Percentiles rank a stretch among this genome's conserved stretches.
Conservation (phyloP, 2,329 filamentous ascomycete species). For the Leptographium radiaticola region DNA sequence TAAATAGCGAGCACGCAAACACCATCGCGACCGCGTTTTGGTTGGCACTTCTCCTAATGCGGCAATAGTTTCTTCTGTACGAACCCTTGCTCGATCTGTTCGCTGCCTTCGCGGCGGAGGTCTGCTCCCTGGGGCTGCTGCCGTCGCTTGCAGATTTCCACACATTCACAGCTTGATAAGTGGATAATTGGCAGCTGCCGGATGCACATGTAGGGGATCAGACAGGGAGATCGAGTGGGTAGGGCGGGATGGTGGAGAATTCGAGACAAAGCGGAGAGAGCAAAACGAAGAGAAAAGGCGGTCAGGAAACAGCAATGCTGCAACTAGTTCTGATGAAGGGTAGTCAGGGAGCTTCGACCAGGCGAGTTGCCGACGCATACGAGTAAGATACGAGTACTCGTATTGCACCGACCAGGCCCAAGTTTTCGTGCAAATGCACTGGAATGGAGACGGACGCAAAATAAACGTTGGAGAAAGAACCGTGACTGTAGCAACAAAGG, state of each 20-base stretch:
- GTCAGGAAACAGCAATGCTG: no score
- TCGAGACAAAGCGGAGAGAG: neutral
- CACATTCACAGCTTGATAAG: neutral
- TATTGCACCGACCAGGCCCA: no score
- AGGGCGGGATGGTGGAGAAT: neutral
- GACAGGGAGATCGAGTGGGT: neutral
- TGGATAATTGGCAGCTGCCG: neutral
- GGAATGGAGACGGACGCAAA: no score
- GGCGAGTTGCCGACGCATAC: no score
- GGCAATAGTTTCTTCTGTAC: neutral
- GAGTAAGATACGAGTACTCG: no score
- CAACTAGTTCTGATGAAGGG: no score
- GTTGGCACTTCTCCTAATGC: neutral
- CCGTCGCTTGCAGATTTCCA: neutral
- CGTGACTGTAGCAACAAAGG: no score
- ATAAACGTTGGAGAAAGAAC: no score
- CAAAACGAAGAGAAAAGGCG: no score
- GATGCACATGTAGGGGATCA: neutral
- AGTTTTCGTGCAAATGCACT: no score
- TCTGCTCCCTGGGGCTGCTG: neutral
- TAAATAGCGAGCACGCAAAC: no score
- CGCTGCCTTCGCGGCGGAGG: neutral
- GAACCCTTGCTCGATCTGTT: neutral
- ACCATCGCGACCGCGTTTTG: neutral
- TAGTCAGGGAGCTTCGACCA: no score